Conservation (phyloP, 2,329 filamentous ascomycete genomes). For the Cladophialophora yegresii region DNA sequence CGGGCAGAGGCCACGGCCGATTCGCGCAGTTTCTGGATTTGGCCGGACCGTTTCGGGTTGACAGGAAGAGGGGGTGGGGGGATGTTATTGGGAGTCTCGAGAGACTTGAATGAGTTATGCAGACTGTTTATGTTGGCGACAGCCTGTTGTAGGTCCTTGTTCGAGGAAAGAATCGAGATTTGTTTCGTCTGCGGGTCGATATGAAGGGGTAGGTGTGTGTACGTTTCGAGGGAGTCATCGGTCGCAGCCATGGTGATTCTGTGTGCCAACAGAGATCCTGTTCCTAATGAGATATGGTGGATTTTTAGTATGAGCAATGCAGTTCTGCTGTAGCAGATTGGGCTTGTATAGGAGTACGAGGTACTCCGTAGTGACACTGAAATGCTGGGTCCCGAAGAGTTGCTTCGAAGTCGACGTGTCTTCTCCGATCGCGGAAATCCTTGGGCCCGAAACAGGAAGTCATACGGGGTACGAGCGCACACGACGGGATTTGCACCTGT, state of each 20-base stretch:
- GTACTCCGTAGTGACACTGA: not conserved
- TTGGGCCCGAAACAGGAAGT: not conserved
- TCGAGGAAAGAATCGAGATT: constrained; percentile 59
- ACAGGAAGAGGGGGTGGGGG: constrained; percentile 87
- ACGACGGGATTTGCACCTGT: too few relatives aligned
- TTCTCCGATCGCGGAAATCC: not conserved
- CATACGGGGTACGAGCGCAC: too few relatives aligned
- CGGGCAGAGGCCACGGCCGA: constrained; percentile 80
- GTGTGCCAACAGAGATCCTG: not conserved
- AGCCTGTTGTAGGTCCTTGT: constrained; percentile 60
- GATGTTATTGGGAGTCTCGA: constrained; percentile 63
- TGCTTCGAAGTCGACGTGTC: constrained; percentile 7
- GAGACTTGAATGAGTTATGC: constrained; percentile 70
- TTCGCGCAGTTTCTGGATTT: constrained; percentile 89
- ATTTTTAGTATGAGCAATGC: not conserved
- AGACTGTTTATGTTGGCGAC: constrained; percentile 75
- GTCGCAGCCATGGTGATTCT: constrained; percentile 31
- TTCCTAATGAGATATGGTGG: not conserved
- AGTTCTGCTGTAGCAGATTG: not conserved
- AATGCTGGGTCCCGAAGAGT: not conserved
- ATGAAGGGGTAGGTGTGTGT: constrained; percentile 76
- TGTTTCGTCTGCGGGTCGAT: constrained; percentile 82
- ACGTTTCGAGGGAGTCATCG: constrained; percentile 47
- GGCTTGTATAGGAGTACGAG: not conserved
- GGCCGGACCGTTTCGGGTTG: constrained; percentile 85